Conservation (phyloP, 75 land plant species). For the Isoetes taiwanensis region DNA sequence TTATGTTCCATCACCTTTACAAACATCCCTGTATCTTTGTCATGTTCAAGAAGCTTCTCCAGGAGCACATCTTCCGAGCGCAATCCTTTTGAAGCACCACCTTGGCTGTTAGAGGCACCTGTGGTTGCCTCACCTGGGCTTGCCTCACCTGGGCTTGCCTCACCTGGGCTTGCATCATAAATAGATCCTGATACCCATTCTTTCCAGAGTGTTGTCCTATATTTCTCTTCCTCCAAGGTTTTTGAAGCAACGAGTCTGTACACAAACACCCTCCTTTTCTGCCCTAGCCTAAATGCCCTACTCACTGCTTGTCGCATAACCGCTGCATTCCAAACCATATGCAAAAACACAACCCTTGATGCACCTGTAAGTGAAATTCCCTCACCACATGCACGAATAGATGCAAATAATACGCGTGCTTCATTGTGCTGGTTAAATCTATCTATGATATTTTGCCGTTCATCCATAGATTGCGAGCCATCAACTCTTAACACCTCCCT, state of each 20-base stretch:
- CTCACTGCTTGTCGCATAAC: not conserved
- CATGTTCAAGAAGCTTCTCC: no score
- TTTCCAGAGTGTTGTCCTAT: not conserved
- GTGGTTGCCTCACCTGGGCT: no score
- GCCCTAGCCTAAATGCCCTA: constrained; percentile 4
- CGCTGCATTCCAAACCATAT: not conserved
- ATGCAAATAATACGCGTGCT: not conserved
- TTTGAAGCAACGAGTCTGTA: not conserved
- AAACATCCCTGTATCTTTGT: no score
- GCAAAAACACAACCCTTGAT: not conserved
- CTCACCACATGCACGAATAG: not conserved
- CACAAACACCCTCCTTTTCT: constrained; percentile 3
- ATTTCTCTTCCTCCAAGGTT: not conserved
- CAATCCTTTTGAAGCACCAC: no score
- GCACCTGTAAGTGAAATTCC: constrained; percentile 1
- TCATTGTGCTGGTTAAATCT: not conserved
- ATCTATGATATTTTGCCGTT: not conserved
- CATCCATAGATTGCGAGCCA: no score
- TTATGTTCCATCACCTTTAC: no score
- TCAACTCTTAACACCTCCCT: no score
- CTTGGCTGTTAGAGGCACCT: no score
- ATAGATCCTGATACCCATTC: not conserved
- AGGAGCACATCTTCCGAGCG: no score
- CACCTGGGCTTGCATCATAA: not conserved
- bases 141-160: not conserved